Evolutionary conservation across 495 filamentous ascomycete genomes (phyloP).

Genomic region (Lepraria neglecta): DNA sequence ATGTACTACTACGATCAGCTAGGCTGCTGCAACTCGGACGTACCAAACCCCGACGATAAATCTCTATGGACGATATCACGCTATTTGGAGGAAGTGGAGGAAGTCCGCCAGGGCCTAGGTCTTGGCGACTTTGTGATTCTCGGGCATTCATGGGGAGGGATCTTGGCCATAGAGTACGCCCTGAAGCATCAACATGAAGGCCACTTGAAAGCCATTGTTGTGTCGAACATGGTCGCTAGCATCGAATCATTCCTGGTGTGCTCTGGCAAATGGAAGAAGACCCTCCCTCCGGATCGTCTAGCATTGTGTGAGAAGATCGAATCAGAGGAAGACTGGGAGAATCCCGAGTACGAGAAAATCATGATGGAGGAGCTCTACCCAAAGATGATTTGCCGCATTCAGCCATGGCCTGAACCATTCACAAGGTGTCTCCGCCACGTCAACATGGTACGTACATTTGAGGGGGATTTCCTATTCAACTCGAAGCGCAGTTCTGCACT

Average conservation of each 20-base stretch:
- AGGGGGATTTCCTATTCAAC: not conserved
- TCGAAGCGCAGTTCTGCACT: not conserved
- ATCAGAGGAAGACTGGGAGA: slow-evolving; percentile 16
- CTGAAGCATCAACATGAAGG: slow-evolving; percentile 18
- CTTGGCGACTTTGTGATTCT: slow-evolving; percentile 15
- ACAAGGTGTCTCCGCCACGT: slow-evolving; percentile 15
- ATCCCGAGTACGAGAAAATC: slow-evolving; percentile 20
- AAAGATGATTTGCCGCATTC: slow-evolving; percentile 18
- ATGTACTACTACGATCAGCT: slow-evolving; percentile 23
- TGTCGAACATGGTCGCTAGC: slow-evolving; percentile 21
- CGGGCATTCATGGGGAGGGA: slow-evolving; percentile 19
- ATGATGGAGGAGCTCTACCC: slow-evolving; percentile 22
- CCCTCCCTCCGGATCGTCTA: slow-evolving; percentile 12
- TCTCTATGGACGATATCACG: slow-evolving; percentile 18
- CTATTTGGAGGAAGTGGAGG: slow-evolving; percentile 21
- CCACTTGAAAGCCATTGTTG: slow-evolving; percentile 17
- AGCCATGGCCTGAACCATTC: slow-evolving; percentile 20
- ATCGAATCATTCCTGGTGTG: slow-evolving; percentile 16
- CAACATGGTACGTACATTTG: slow-evolving; percentile 15
- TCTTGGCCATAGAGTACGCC: slow-evolving; percentile 20
- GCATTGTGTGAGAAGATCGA: slow-evolving; percentile 16
- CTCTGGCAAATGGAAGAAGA: slow-evolving; percentile 17
- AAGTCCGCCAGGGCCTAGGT: slow-evolving; percentile 15
- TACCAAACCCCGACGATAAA: slow-evolving; percentile 4
- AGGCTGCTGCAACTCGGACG: slow-evolving; percentile 19